Percentiles rank a stretch among this genome's conserved stretches.
Evolutionary conservation across 78 protist genomes (phyloP).

Genomic region (Protostelium mycophagum): DNA sequence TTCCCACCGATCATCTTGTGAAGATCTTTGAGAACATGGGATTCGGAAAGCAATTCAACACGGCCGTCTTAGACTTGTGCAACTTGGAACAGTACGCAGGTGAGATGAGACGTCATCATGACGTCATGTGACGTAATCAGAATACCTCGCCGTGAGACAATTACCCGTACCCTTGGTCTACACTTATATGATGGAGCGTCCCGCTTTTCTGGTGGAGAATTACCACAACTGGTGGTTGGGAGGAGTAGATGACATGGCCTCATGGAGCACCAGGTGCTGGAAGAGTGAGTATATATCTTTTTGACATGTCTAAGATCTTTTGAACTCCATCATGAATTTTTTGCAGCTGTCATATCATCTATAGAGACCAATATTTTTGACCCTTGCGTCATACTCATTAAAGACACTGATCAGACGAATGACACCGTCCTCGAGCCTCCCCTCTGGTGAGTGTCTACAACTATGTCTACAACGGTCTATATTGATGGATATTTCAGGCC

Average conservation of each 20-base stretch:
- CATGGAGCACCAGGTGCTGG: not conserved
- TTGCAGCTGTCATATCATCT: not conserved
- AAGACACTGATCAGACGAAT: not conserved
- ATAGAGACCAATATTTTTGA: not conserved
- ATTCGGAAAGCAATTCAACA: not conserved
- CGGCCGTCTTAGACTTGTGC: not conserved
- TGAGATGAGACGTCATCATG: no score
- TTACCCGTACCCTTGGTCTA: not conserved
- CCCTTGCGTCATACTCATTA: not conserved
- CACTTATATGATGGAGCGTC: not conserved
- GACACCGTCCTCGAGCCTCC: no score
- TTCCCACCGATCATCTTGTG: not conserved
- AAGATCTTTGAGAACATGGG: not conserved
- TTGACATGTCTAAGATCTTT: not conserved
- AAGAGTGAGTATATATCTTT: not conserved
- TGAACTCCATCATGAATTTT: not conserved
- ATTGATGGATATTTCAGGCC: no score
- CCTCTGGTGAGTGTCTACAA: not conserved
- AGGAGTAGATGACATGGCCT: not conserved
- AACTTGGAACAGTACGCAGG: not conserved
- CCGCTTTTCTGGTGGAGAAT: not conserved
- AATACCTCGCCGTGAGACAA: not conserved
- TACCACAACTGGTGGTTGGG: not conserved
- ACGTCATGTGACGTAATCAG: no score
- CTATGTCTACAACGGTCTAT: not conserved